Evolutionary conservation across 805 yeast species (phyloP), one percentile per base, ranked within the genome.

Genomic region (Kodamaea hsintzibuensis): DNA sequence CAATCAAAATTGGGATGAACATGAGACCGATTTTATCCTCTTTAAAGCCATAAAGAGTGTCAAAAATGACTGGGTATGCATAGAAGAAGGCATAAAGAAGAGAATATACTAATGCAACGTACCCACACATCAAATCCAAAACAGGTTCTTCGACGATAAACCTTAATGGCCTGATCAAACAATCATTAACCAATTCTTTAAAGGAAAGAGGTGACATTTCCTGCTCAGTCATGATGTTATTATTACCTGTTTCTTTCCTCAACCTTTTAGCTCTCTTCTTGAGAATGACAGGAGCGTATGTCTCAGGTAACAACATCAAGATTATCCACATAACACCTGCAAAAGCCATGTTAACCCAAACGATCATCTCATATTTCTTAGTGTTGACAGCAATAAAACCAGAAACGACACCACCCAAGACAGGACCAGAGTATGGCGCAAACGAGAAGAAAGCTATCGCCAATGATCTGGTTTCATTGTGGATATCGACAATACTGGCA

Each of bases 371-470:
- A 64, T 84, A 78, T 61, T 88, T 76, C 14, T 78, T 80, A n/a
- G 93, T 80, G 55, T 85, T 82, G 49, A 88, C 84, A 54, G 85
- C 79, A 63, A 91, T 85, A 76, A 91, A 91, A 40, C 97, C 97
- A 63, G 90, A 88, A 38, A 89, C 91, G 51, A 91, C 72, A 2
- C 96, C 96, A 37, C 97, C 97, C 47, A 91, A 71, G 39, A 89
- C 96, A 1, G 97, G 97, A 50, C 97, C 97, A 58, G 92, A 86
- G 70, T 91, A 91, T 1, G 97, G 97, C 55, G 95, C 91, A 64
- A 90, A 91, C 10, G 96, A 92, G 65, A 91, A 91, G 63, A 87
- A 87, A 0, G 96, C 96, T 71, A 91, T 90, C 42, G 96, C 96
- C 63, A 85, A 81, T 61, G 96, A 96, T 74, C 97, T 81, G 0